phyloP scores from a whole-genome alignment of 2,329 filamentous ascomycete species.

The Ceratocystis smalleyi region DNA sequence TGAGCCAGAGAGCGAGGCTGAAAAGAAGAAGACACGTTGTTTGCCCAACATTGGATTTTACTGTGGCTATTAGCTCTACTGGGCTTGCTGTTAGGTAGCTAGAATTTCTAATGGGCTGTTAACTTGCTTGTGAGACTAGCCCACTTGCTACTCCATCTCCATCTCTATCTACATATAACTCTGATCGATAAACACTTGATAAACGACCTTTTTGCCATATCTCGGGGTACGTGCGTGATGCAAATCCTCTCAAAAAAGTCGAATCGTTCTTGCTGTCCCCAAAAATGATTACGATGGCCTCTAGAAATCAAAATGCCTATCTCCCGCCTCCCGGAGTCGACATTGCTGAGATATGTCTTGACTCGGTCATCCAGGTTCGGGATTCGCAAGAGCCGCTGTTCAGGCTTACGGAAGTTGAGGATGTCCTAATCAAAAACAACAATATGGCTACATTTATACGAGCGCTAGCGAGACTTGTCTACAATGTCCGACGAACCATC shows the following conservation, averaged over 20 bases:
- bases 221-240: not conserved
- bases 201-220: not conserved
- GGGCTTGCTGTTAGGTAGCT: not conserved
- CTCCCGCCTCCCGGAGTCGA: not conserved
- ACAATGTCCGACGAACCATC: not conserved
- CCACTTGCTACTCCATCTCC: not conserved
- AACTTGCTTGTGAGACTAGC: not conserved
- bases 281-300: not conserved
- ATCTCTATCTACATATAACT: not conserved
- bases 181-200: not conserved
- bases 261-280: not conserved
- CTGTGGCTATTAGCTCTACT: not conserved
- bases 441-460: not conserved
- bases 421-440: too few relatives aligned
- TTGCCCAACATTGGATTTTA: not conserved
- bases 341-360: not conserved
- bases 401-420: not conserved
- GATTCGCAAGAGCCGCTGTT: not conserved
- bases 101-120: not conserved
- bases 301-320: not conserved
- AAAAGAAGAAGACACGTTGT: not conserved
- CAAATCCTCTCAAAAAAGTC: not conserved
- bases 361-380: not conserved
- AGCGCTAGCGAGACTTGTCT: not conserved
- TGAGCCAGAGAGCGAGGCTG: not conserved